Evolutionary conservation across 768 basidiomycete species (phyloP).

Genomic region (Tylopilus felleus): DNA sequence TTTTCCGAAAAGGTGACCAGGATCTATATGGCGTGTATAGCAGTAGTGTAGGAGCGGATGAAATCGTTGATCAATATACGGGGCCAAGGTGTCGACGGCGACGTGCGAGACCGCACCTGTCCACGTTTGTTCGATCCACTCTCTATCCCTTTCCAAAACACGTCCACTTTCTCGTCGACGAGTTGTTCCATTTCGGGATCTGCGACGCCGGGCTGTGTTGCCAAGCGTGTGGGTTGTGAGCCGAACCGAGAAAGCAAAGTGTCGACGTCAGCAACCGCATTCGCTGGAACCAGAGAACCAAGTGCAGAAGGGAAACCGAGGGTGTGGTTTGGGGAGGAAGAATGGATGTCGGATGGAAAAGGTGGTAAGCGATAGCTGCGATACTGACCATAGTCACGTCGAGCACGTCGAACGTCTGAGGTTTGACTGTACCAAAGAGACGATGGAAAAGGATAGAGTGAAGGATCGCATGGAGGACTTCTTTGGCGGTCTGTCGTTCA

Average conservation of each 20-base stretch:
- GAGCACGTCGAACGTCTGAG: slow-evolving; percentile 72
- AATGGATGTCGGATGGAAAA: background rate
- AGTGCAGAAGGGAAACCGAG: no score
- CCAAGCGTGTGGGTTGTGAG: background rate
- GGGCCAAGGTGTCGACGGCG: background rate
- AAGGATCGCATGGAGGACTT: slow-evolving; percentile 72
- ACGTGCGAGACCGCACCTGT: slow-evolving; percentile 42
- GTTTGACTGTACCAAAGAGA: slow-evolving; percentile 75
- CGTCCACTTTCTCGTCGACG: slow-evolving; percentile 71
- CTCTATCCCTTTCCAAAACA: slow-evolving; percentile 78
- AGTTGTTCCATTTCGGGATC: slow-evolving; percentile 70
- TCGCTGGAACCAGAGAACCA: background rate
- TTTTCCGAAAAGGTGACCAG: slow-evolving; percentile 75
- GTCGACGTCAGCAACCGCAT: background rate
- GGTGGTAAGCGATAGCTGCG: background rate
- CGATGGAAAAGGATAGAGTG: slow-evolving; percentile 83
- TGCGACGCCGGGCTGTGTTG: slow-evolving; percentile 65
- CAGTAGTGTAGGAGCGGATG: background rate
- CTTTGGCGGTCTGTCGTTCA: slow-evolving; percentile 68
- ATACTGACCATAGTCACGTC: slow-evolving; percentile 77
- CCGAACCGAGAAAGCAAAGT: background rate
- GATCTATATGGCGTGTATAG: slow-evolving; percentile 37
- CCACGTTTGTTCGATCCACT: slow-evolving; percentile 58
- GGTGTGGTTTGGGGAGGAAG: background rate
- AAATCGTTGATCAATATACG: slow-evolving; percentile 19